These are phyloP conservation scores for Aspergillus sp. DNA, from an alignment of 2,329 filamentous ascomycete species.

Conservation along the genomic window DNA sequence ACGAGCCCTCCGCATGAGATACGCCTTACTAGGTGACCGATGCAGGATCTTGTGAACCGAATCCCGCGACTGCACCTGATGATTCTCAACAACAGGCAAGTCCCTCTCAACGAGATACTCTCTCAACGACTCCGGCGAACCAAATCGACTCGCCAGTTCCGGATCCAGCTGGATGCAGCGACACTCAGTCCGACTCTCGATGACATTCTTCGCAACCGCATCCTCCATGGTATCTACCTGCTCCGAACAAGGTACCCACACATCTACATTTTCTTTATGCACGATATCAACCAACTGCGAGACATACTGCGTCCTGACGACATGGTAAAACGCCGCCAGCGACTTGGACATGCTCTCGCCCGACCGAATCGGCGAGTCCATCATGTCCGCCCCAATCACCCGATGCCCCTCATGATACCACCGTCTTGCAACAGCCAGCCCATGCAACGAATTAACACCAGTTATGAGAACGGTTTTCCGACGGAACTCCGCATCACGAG, in stretches of 20 bases:
- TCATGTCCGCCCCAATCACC: constrained; percentile 66
- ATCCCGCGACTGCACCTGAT: constrained; percentile 47
- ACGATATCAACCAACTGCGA: constrained; percentile 54
- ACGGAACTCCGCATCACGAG: constrained; percentile 30
- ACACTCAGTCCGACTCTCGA: constrained; percentile 54
- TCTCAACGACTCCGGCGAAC: constrained; percentile 62
- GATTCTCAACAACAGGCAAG: constrained; percentile 48
- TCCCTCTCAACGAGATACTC: constrained; percentile 49
- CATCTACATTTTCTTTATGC: constrained; percentile 53
- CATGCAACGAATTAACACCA: constrained; percentile 66
- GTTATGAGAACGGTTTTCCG: constrained; percentile 61
- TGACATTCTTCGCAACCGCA: constrained; percentile 54
- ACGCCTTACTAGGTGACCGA: constrained; percentile 41
- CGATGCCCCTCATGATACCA: constrained; percentile 59
- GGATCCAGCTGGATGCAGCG: constrained; percentile 58
- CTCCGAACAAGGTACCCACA: constrained; percentile 71
- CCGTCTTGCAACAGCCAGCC: constrained; percentile 57
- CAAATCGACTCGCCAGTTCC: constrained; percentile 50
- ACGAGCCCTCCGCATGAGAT: constrained; percentile 53
- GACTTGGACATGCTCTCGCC: constrained; percentile 54
- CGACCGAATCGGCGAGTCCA: constrained; percentile 41
- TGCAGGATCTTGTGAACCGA: constrained; percentile 51
- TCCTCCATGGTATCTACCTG: constrained; percentile 61
- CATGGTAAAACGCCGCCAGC: constrained; percentile 50
- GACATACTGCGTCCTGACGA: constrained; percentile 48